Conservation (phyloP, 1,284 basidiomycete genomes). For the Naganishia sp. region DNA sequence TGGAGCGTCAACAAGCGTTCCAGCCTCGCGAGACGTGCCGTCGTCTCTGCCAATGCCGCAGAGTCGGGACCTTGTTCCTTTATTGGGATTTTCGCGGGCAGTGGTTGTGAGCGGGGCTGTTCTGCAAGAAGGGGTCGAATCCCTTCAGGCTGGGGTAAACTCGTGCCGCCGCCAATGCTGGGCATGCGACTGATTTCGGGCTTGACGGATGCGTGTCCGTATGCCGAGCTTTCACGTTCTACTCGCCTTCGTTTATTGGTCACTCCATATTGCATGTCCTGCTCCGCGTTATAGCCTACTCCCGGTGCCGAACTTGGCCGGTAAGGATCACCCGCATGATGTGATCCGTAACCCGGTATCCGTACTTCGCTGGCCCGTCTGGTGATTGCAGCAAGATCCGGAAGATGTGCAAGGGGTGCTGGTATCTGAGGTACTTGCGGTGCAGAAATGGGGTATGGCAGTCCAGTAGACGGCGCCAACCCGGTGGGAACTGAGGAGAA, state of each 20-base stretch:
- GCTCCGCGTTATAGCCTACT: neutral
- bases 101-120: too few species aligned
- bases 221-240: neutral
- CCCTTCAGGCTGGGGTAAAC: too few species aligned
- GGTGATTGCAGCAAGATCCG: neutral
- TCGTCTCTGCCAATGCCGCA: constrained; percentile 26
- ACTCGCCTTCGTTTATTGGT: constrained; percentile 12
- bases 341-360: neutral
- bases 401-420: neutral
- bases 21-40: constrained; percentile 27
- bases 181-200: constrained; percentile 5
- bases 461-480: neutral
- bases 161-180: neutral
- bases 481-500: too few species aligned
- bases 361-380: constrained; percentile 2
- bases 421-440: neutral
- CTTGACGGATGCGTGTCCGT: constrained; percentile 1
- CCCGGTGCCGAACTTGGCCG: constrained; percentile 2
- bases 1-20: constrained; percentile 29
- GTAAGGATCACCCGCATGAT: neutral
- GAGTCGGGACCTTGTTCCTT: neutral
- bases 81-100: neutral
- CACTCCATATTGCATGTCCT: neutral
- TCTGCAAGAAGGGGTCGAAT: too few species aligned
- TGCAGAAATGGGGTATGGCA: neutral